Conservation (phyloP, 1,284 basidiomycete species). For the Ustilago bromivora region DNA sequence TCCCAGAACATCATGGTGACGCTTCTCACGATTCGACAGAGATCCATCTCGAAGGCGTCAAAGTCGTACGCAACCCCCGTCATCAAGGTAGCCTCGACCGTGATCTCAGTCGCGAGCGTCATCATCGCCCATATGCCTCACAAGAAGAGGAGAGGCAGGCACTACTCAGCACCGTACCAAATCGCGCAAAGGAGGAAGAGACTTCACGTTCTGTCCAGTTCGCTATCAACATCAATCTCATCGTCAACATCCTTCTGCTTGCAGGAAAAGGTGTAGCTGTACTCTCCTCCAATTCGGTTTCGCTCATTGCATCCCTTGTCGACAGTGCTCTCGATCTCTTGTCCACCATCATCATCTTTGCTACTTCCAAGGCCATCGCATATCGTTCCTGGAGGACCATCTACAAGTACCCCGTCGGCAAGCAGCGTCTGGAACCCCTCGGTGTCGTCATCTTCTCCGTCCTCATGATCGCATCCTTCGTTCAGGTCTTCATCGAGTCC, state of each 20-base stretch:
- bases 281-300: constrained; percentile 74
- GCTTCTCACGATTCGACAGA: not conserved
- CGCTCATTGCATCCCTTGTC: constrained; percentile 74
- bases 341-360: constrained; percentile 71
- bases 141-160: constrained; percentile 60
- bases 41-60: constrained; percentile 15
- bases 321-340: constrained; percentile 74
- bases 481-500: constrained; percentile 66
- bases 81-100: constrained; percentile 37
- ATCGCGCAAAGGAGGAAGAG: constrained; percentile 60
- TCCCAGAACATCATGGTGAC: constrained; percentile 24
- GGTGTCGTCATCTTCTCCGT: constrained; percentile 73
- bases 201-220: constrained; percentile 58
- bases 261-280: constrained; percentile 73
- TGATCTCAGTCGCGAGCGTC: constrained; percentile 26
- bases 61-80: constrained; percentile 10
- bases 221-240: constrained; percentile 66
- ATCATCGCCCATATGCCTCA: constrained; percentile 32
- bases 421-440: constrained; percentile 72
- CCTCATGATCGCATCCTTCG: constrained; percentile 73
- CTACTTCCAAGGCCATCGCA: constrained; percentile 60
- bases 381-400: constrained; percentile 64
- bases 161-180: constrained; percentile 64
- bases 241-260: constrained; percentile 73
- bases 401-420: constrained; percentile 73